Evolutionary conservation across 306 rosid species (phyloP), one percentile per base, ranked within the genome.

Genomic region (Fagus sylvatica): DNA sequence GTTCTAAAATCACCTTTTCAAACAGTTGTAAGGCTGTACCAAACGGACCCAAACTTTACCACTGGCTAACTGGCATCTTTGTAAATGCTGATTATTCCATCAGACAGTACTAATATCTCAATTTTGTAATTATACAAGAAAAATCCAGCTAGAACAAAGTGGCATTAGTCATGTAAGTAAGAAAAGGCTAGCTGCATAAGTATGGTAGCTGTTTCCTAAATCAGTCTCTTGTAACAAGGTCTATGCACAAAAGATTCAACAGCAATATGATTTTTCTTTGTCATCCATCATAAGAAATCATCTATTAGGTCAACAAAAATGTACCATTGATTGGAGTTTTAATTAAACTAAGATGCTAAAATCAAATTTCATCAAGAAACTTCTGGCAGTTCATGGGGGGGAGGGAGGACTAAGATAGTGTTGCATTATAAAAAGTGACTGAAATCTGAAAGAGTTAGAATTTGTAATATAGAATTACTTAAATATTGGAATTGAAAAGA

Each of bases 401-500:
- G 22, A 5, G 6, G 57, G 2, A 5, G 19, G 1, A 6, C 13
- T 7, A 22, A 19, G 62, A 56, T 8, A 22, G 36, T 56, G 34
- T 56, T 56, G 34, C 37, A 59, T 59, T 59, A 10, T 57, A 39
- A 37, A 66, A 39, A 8, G 30, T 39, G 7, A 37, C 2, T 9
- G 41, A 17, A 66, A 16, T 37, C 19, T 17, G 22, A 13, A 54
- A 43, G 60, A 77, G 72, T 36, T 28, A 30, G 10, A 81, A 72
- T 69, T 79, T 53, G 10, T 70, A 16, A 43, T 55, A 46, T 61
- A 48, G 79, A 72, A 69, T 69, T 88, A 92, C 97, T 90, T 92
- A 82, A 89, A 92, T 49, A 71, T 78, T 46, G 86, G 84, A 83
- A 88, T 74, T 60, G 91, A 87, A 77, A 88, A 90, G 71, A 95